Percentiles rank a stretch among this genome's conserved stretches.
These are phyloP conservation scores for Uromyces viciae-fabae DNA, from an alignment of 1,284 basidiomycete genomes.

Conservation along the genomic window DNA sequence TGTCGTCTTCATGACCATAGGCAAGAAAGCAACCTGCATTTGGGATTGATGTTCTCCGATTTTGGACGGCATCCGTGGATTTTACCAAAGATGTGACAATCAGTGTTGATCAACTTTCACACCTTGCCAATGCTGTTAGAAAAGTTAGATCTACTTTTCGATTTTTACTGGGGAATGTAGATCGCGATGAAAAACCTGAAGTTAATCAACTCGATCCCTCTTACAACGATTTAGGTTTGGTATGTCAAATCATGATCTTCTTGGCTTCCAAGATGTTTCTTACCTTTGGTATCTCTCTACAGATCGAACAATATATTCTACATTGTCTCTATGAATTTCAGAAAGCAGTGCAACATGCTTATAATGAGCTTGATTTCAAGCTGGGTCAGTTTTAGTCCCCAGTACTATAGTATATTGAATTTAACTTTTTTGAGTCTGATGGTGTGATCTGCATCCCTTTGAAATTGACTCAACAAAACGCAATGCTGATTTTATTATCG, in stretches of 20 bases:
- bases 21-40: conserved; percentile 69
- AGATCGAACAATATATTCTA: conserved; percentile 82
- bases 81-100: conserved; percentile 85
- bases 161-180: conserved; percentile 81
- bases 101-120: conserved; percentile 71
- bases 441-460: background rate
- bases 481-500: conserved; percentile 64
- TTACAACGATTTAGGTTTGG: conserved; percentile 46
- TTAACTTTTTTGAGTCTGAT: too few relatives aligned
- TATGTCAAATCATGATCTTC: conserved; percentile 37
- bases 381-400: conserved; percentile 68
- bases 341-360: conserved; percentile 64
- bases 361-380: conserved; percentile 74
- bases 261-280: background rate
- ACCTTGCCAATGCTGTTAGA: conserved; percentile 72
- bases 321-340: conserved; percentile 75
- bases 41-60: conserved; percentile 78
- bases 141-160: conserved; percentile 83
- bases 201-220: background rate
- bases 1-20: background rate
- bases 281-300: conserved; percentile 57
- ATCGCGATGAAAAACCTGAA: background rate
- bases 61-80: conserved; percentile 90
- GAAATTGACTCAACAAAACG: conserved; percentile 56
- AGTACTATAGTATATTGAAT: too few relatives aligned